Conservation (phyloP, 495 filamentous ascomycete genomes). For the Penicillium bialowiezense region DNA sequence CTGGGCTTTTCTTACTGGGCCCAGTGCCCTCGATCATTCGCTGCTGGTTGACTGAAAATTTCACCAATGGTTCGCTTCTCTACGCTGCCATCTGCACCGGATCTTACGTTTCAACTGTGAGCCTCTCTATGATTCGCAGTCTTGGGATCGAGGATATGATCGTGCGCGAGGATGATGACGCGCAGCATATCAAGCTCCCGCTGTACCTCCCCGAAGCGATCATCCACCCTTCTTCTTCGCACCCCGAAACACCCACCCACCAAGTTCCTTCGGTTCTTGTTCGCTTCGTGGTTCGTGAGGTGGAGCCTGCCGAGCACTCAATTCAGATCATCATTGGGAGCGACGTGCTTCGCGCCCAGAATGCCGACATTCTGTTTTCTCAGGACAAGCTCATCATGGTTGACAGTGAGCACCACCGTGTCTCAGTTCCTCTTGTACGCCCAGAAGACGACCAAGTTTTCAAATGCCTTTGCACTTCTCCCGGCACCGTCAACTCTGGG, state of each 20-base stretch:
- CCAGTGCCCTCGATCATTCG: conserved; percentile 90
- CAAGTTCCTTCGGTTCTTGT: conserved; percentile 78
- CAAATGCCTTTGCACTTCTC: conserved; percentile 64
- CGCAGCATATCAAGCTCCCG: conserved; percentile 66
- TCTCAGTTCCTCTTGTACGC: conserved; percentile 89
- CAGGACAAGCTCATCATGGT: conserved; percentile 83
- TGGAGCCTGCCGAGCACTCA: conserved; percentile 46
- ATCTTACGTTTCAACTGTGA: conserved; percentile 78
- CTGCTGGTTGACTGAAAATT: conserved; percentile 87
- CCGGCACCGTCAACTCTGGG: conserved; percentile 33
- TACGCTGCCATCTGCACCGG: conserved; percentile 93
- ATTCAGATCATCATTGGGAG: conserved; percentile 85
- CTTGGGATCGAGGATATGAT: conserved; percentile 69
- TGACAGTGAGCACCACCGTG: conserved; percentile 79
- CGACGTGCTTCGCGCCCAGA: conserved; percentile 81
- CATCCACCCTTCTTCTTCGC: conserved; percentile 69
- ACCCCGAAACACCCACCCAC: conserved; percentile 67
- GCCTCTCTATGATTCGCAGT: conserved; percentile 66
- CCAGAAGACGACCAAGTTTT: conserved; percentile 85
- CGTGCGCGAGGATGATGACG: conserved; percentile 59
- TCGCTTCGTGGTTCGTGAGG: conserved; percentile 68
- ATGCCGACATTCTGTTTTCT: conserved; percentile 88
- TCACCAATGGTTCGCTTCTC: conserved; percentile 79
- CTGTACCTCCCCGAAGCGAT: conserved; percentile 91
- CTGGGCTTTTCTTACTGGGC: conserved; percentile 77